Base-by-base conservation (phyloP, 331 rosid species). In the Rhamnella rubrinervis region DNA sequence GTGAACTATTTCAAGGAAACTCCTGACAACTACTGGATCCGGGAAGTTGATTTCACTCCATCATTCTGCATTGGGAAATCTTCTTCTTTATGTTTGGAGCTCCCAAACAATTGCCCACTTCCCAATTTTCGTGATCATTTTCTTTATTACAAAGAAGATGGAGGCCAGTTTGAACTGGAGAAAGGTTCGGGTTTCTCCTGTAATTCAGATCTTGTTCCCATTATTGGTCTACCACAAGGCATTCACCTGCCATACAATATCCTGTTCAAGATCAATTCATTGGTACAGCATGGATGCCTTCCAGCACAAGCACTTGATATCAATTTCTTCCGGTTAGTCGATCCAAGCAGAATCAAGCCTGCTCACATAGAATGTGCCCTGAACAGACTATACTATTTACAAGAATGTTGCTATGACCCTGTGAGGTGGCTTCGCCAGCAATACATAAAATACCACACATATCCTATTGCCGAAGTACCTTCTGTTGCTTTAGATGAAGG, bases 11-110 rank as follows among this genome's bases (percentile, higher is more conserved):
- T 19, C 7, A 46, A 63, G 50, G 44, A 76, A 31, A 38, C 8
- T 20, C 38, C 59, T 63, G 19, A 70, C 38, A 38, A 13, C 2
- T 9, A 8, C 10, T 77, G 85, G 82, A 44, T 73, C 8, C 70
- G 85, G 6, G 77, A 72, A 55, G 58, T 72, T 5, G 85, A 81
- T 73, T 81, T 81, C 65, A 81, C 85, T 49, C 78, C 80, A 12
- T 69, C 71, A n/a, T 47, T 52, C 50, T 61, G 49, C 63, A 77
- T 81, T 11, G 85, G 77, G 10, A 75, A 77, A 59, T 81, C 85
- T 7, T 81, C 79, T 61, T 46, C 75, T 26, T 1, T 77, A 7
- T 81, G 80, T 18, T 61, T 81, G 59, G 65, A 77, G 23, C 40
- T 77, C 65, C 63, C 75, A 16, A 46, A 8, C 0, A 4, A 0